phyloP scores from a whole-genome alignment of 2,329 filamentous ascomycete genomes.

The Neocatenulostroma microsporum region DNA sequence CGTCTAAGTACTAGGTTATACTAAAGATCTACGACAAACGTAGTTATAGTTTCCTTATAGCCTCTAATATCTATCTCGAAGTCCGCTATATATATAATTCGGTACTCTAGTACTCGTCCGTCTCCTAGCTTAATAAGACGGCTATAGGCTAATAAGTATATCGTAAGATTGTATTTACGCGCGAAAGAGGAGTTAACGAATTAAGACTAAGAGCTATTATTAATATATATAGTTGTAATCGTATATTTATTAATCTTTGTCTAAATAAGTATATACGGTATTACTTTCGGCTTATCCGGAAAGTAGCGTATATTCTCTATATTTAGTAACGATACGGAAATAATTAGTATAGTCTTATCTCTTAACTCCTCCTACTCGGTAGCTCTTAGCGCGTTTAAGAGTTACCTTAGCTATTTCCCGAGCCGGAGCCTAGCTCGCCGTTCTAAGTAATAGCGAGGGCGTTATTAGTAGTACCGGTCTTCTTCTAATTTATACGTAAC shows the following conservation, averaged over 20 bases:
- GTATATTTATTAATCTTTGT: neutral
- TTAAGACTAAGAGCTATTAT: conserved; percentile 1
- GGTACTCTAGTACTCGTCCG: too few relatives aligned
- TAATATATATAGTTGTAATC: neutral
- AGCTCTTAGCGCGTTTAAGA: neutral
- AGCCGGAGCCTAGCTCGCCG: too few relatives aligned
- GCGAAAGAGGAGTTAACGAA: neutral
- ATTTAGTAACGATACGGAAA: neutral
- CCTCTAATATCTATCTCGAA: too few relatives aligned
- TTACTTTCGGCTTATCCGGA: too few relatives aligned
- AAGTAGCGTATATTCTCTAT: too few relatives aligned
- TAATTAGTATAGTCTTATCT: neutral
- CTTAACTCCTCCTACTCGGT: neutral
- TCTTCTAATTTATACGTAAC: neutral
- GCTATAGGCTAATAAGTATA: too few relatives aligned
- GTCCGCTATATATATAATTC: neutral
- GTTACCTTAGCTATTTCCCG: neutral
- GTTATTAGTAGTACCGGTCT: neutral
- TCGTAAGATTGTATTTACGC: neutral
- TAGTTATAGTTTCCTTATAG: too few relatives aligned
- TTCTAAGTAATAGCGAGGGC: too few relatives aligned
- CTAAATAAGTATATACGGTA: neutral
- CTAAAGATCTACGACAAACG: too few relatives aligned
- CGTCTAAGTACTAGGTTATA: too few relatives aligned
- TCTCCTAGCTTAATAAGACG: too few relatives aligned